Conservation (phyloP, 345 rosid species). For the Adansonia digitata region DNA sequence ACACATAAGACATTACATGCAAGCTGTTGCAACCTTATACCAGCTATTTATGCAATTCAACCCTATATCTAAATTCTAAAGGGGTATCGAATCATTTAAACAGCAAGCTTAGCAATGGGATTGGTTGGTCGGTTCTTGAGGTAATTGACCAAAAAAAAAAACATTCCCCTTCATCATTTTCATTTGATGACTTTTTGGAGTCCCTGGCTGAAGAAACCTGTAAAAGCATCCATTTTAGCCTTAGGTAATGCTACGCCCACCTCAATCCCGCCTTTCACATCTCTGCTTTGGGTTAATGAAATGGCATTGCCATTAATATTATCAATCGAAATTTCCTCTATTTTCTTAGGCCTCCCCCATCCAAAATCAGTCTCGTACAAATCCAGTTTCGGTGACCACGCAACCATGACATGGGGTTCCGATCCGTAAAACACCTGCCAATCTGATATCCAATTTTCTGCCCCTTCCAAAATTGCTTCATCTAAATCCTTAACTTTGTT, state of each 20-base stretch:
- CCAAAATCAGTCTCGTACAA: slow-evolving; percentile 43
- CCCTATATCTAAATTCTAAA: too few relatives aligned
- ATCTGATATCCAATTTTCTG: slow-evolving; percentile 6
- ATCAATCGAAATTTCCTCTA: slow-evolving; percentile 37
- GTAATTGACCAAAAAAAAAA: too few relatives aligned
- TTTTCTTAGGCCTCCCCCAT: slow-evolving; percentile 44
- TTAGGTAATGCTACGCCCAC: slow-evolving; percentile 26
- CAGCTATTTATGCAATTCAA: too few relatives aligned
- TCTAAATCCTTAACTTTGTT: neutral
- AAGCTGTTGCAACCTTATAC: too few relatives aligned
- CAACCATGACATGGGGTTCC: slow-evolving; percentile 3
- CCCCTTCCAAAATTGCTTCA: neutral
- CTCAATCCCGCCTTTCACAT: slow-evolving; percentile 35
- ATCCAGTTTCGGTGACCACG: slow-evolving; percentile 43
- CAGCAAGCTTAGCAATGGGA: too few relatives aligned
- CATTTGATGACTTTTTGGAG: too few relatives aligned
- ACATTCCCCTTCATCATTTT: too few relatives aligned
- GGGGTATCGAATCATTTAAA: too few relatives aligned
- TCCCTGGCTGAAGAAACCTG: neutral
- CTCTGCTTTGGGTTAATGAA: slow-evolving; percentile 30
- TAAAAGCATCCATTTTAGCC: slow-evolving; percentile 25
- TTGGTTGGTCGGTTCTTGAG: too few relatives aligned
- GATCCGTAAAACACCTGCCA: slow-evolving; percentile 10
- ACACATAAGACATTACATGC: too few relatives aligned
- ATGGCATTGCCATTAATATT: slow-evolving; percentile 11